Evolutionary conservation across 495 filamentous ascomycete species (phyloP).

Genomic region (Aspergillus bridgeri): DNA sequence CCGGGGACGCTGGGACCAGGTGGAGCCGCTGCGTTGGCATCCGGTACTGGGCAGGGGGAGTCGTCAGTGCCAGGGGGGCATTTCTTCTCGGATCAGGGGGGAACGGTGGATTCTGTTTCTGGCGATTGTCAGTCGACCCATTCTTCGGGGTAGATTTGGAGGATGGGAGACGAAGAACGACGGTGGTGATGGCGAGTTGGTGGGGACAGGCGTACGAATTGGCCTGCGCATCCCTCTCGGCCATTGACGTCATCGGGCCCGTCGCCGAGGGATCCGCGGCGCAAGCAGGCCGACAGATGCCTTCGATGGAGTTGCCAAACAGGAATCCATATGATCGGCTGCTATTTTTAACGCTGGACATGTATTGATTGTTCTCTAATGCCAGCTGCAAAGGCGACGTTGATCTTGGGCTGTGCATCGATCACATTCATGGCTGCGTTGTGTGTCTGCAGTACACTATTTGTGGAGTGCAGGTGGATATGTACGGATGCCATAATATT

Average conservation of each 20-base stretch:
- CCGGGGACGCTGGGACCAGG: background rate
- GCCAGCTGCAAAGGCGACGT: background rate
- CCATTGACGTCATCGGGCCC: background rate
- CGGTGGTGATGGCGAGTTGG: background rate
- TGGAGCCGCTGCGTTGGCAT: background rate
- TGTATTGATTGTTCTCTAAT: background rate
- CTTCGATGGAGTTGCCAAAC: background rate
- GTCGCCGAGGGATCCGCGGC: too few relatives aligned
- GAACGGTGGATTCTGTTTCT: conserved; percentile 1
- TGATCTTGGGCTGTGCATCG: background rate
- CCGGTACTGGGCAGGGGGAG: background rate
- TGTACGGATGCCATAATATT: background rate
- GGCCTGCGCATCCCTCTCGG: background rate
- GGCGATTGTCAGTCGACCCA: background rate
- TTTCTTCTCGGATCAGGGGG: conserved; percentile 6
- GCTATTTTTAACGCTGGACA: background rate
- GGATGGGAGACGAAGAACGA: background rate
- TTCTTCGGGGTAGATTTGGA: conserved; percentile 2
- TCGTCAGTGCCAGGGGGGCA: background rate
- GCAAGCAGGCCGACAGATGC: background rate
- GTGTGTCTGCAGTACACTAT: background rate
- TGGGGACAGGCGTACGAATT: background rate
- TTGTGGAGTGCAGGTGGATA: background rate
- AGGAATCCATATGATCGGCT: background rate
- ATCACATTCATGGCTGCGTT: background rate